Conservation (phyloP, 345 rosid species). For the Gossypium anomalum region DNA sequence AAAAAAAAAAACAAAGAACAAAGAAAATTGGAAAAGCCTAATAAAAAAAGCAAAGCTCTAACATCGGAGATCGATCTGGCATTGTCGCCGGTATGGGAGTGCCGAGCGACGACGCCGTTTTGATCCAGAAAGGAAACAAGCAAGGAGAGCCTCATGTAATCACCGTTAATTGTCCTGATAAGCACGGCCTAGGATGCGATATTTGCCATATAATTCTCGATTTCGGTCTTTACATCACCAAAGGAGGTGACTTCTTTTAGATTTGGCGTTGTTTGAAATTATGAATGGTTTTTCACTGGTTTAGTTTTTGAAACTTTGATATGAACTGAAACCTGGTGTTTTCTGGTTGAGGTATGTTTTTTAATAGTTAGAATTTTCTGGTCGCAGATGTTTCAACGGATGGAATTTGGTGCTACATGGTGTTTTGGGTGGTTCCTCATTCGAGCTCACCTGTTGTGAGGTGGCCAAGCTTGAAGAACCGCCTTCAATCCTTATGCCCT, state of each 20-base stretch:
- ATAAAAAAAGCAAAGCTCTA: not conserved
- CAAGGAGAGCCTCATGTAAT: slow-evolving; percentile 61
- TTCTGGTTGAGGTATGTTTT: not conserved
- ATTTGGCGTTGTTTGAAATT: not conserved
- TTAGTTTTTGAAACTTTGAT: not conserved
- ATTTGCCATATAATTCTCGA: slow-evolving; percentile 68
- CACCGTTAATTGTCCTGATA: not conserved
- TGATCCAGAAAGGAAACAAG: slow-evolving; percentile 55
- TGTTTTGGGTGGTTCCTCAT: slow-evolving; percentile 70
- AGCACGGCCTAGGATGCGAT: slow-evolving; percentile 70
- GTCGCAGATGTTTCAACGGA: slow-evolving; percentile 77
- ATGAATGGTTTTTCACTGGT: not conserved
- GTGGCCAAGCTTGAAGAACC: slow-evolving; percentile 72
- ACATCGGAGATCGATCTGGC: not conserved
- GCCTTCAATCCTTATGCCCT: slow-evolving; percentile 66
- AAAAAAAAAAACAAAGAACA: no score
- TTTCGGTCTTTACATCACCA: slow-evolving; percentile 66
- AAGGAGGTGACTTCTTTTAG: slow-evolving; percentile 47
- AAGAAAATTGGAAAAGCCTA: not conserved
- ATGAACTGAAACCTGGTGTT: not conserved
- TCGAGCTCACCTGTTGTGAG: slow-evolving; percentile 38
- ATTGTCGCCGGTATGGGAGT: slow-evolving; percentile 37
- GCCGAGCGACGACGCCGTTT: slow-evolving; percentile 52
- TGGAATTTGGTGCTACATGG: slow-evolving; percentile 80
- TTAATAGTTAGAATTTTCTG: not conserved